Conservation (phyloP, 2,329 filamentous ascomycete genomes). For the Bretziella fagacearum region DNA sequence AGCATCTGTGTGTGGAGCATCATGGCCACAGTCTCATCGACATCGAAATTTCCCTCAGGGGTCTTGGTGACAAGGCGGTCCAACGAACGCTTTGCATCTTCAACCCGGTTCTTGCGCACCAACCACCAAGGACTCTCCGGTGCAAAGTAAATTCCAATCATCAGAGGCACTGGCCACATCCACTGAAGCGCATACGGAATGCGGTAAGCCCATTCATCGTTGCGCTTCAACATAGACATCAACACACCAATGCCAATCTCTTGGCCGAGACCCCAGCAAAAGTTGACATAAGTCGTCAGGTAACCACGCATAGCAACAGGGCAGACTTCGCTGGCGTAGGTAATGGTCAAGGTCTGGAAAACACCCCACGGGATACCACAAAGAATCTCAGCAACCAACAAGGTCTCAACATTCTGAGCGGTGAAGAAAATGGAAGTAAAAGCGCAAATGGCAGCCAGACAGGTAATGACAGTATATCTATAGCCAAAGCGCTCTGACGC, state of each 20-base stretch:
- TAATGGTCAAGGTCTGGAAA: constrained; percentile 41
- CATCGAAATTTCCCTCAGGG: constrained; percentile 54
- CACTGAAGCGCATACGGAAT: constrained; percentile 60
- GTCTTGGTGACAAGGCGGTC: constrained; percentile 46
- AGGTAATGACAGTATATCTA: constrained; percentile 44
- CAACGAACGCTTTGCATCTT: constrained; percentile 49
- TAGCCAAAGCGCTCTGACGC: constrained; percentile 52
- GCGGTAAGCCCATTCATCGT: constrained; percentile 52
- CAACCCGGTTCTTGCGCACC: constrained; percentile 46
- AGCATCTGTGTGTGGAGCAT: constrained; percentile 79
- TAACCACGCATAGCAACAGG: constrained; percentile 55
- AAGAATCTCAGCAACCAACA: constrained; percentile 44
- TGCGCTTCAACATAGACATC: constrained; percentile 45
- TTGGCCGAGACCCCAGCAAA: constrained; percentile 64
- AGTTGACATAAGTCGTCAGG: constrained; percentile 58
- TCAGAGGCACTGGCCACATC: constrained; percentile 57
- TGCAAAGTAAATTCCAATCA: constrained; percentile 48
- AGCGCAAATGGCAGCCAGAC: constrained; percentile 34
- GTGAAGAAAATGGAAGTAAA: constrained; percentile 51
- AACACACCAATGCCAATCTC: constrained; percentile 59
- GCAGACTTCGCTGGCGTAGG: constrained; percentile 57
- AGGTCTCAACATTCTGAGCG: constrained; percentile 38
- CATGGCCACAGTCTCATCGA: constrained; percentile 76
- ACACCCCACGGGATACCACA: constrained; percentile 47
- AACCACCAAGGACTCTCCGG: constrained; percentile 63